Percentiles rank a stretch among this genome's conserved stretches.
These are phyloP conservation scores for Silybum marianum DNA, from an alignment of 129 eudicot species.

Conservation along the genomic window DNA sequence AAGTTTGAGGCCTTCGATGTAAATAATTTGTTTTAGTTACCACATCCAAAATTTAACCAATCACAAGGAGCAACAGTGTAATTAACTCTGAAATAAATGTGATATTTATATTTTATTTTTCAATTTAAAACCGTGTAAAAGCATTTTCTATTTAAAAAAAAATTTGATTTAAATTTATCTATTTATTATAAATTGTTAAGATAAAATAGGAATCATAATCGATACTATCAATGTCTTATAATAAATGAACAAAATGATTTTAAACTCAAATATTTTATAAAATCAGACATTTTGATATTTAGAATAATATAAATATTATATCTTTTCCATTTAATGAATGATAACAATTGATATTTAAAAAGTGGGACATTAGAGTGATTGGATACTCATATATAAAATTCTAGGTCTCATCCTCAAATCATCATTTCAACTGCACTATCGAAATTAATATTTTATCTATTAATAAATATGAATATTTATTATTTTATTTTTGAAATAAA, in stretches of 20 bases:
- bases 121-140: no score
- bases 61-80: no score
- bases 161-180: not conserved
- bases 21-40: no score
- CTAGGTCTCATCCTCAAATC: not conserved
- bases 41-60: not conserved
- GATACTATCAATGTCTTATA: not conserved
- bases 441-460: not conserved
- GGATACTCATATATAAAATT: not conserved
- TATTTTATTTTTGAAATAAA: no score
- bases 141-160: not conserved
- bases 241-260: not conserved
- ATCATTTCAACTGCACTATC: not conserved
- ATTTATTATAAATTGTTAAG: not conserved
- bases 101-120: not conserved
- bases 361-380: constrained; percentile 11
- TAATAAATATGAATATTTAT: not conserved
- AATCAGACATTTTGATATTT: not conserved
- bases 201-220: not conserved
- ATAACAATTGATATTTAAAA: constrained; percentile 12
- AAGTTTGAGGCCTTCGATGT: not conserved
- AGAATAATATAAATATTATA: not conserved
- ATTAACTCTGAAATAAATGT: not conserved
- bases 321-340: not conserved
- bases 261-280: not conserved